Conservation (phyloP, 1,139 yeast species). For the Pichiaceae sp. region DNA sequence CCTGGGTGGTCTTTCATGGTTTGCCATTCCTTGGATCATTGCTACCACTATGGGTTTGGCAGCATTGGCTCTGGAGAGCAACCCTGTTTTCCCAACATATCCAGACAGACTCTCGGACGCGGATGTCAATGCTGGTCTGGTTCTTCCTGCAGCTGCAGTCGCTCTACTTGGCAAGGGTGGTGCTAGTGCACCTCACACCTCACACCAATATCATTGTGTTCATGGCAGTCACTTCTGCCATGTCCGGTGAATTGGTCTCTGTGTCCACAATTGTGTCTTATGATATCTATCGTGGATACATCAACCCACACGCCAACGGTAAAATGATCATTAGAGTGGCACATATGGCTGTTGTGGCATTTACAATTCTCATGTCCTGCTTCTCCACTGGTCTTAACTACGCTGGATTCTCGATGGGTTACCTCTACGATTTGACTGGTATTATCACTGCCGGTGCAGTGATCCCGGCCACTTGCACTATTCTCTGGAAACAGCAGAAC, state of each 20-base stretch:
- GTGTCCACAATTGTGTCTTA: conserved; percentile 38
- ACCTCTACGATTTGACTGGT: conserved; percentile 31
- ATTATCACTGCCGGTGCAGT: conserved; percentile 29
- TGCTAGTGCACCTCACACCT: conserved; percentile 30
- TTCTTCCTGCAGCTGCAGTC: conserved; percentile 34
- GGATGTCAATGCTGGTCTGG: conserved; percentile 31
- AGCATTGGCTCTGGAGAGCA: conserved; percentile 24
- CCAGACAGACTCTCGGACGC: conserved; percentile 21
- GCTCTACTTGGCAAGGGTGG: conserved; percentile 38
- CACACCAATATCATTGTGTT: conserved; percentile 41
- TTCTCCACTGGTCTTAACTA: conserved; percentile 47
- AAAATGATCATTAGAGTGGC: conserved; percentile 31
- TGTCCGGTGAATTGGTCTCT: conserved; percentile 41
- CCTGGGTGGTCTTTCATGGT: conserved; percentile 38
- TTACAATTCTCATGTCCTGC: conserved; percentile 38
- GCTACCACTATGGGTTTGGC: conserved; percentile 35
- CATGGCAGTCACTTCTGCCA: conserved; percentile 41
- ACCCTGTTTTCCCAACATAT: conserved; percentile 26
- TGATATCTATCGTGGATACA: conserved; percentile 38
- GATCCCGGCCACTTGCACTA: conserved; percentile 23
- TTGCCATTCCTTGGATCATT: conserved; percentile 33
- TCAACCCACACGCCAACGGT: conserved; percentile 35
- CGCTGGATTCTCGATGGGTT: conserved; percentile 33
- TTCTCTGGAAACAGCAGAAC: conserved; percentile 48
- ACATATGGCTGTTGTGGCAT: conserved; percentile 30